Conservation (phyloP, 306 rosid genomes). For the Citrullus colocynthis region DNA sequence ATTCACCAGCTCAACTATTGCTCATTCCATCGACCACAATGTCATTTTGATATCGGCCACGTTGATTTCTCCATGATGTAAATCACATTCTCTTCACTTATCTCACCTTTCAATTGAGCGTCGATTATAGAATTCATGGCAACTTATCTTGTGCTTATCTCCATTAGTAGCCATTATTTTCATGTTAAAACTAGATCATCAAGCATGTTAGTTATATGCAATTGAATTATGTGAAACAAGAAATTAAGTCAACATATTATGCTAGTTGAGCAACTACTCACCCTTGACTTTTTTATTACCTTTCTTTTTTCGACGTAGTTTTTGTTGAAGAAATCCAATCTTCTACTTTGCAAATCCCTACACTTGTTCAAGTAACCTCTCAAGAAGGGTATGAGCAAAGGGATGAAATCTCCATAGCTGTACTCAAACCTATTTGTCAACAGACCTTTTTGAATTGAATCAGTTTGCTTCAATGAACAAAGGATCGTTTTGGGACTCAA, state of each 20-base stretch:
- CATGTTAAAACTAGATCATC: slow-evolving; percentile 3
- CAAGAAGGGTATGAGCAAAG: slow-evolving; percentile 60
- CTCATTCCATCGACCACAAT: slow-evolving; percentile 90
- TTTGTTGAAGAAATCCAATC: slow-evolving; percentile 58
- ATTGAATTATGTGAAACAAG: not conserved
- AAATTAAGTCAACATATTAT: not conserved
- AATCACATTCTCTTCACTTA: too few relatives aligned
- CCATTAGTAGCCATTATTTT: slow-evolving; percentile 26
- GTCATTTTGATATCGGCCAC: slow-evolving; percentile 76
- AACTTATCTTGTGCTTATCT: too few relatives aligned
- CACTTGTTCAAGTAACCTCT: slow-evolving; percentile 62
- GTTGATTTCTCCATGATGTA: slow-evolving; percentile 49
- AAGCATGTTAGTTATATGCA: not conserved
- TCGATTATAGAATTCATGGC: too few relatives aligned
- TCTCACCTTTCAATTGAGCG: too few relatives aligned
- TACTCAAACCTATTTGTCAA: slow-evolving; percentile 66
- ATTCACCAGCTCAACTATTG: slow-evolving; percentile 70
- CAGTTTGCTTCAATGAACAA: slow-evolving; percentile 55
- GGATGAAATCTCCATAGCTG: slow-evolving; percentile 27
- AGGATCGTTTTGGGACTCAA: slow-evolving; percentile 64
- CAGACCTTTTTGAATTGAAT: slow-evolving; percentile 62
- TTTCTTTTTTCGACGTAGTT: slow-evolving; percentile 37
- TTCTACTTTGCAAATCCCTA: slow-evolving; percentile 52
- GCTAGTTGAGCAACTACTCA: too few relatives aligned
- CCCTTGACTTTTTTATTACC: slow-evolving; percentile 30